Conservation (phyloP, 108 stramenopile genomes). For the Epithemia pelagica region DNA sequence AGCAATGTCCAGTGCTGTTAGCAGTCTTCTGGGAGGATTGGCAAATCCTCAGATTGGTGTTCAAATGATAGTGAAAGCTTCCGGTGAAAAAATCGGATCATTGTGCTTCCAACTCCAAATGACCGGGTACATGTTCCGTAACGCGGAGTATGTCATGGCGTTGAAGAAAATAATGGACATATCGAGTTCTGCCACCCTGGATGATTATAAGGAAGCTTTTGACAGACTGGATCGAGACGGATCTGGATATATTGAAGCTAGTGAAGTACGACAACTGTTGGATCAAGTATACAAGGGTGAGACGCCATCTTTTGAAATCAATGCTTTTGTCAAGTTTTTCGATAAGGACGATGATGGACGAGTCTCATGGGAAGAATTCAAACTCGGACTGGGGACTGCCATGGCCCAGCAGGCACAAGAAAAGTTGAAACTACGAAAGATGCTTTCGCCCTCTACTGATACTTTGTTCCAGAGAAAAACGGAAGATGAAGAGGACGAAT, state of each 20-base stretch:
- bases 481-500: conserved; percentile 43
- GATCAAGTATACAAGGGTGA: conserved; percentile 56
- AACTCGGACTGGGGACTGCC: conserved; percentile 57
- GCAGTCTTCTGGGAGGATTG: conserved; percentile 66
- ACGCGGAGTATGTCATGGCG: conserved; percentile 88
- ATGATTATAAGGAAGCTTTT: conserved; percentile 82
- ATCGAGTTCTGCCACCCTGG: conserved; percentile 41
- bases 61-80: conserved; percentile 62
- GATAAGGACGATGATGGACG: conserved; percentile 81
- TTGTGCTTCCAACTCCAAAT: conserved; percentile 84
- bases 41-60: conserved; percentile 59
- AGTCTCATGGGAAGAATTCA: conserved; percentile 82
- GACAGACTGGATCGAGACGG: conserved; percentile 58
- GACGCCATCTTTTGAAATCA: conserved; percentile 62
- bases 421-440: conserved; percentile 11
- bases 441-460: conserved; percentile 7
- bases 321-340: conserved; percentile 79
- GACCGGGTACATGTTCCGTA: conserved; percentile 89
- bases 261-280: conserved; percentile 59
- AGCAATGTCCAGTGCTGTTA: conserved; percentile 76
- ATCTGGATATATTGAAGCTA: conserved; percentile 67
- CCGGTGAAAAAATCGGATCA: conserved; percentile 69
- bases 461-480: background rate
- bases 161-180: conserved; percentile 71
- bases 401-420: conserved; percentile 9